A percentile compares a stretch with the other conserved stretches of the same genome.
phyloP scores from a whole-genome alignment of 1,284 basidiomycete genomes.

The Stereum hirsutum region DNA sequence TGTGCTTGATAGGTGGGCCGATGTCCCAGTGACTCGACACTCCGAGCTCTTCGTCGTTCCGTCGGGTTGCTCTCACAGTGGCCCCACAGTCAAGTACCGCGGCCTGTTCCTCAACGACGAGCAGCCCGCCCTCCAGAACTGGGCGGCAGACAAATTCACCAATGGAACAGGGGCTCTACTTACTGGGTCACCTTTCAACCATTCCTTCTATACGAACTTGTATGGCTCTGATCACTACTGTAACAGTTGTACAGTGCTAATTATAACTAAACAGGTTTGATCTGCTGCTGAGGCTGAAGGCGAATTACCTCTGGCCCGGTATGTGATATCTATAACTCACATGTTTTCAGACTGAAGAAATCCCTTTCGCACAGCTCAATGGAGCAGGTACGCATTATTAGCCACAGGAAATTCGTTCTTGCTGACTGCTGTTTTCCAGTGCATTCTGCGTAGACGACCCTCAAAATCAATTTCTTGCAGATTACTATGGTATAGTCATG shows the following conservation, averaged over 20 bases:
- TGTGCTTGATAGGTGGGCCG: constrained; percentile 44
- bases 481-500: constrained; percentile 65
- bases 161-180: constrained; percentile 47
- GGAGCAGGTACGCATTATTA: constrained; percentile 13
- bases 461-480: constrained; percentile 54
- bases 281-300: constrained; percentile 57
- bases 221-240: constrained; percentile 20
- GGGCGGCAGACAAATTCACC: constrained; percentile 58
- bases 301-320: constrained; percentile 65
- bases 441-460: constrained; percentile 62
- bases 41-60: constrained; percentile 38
- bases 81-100: constrained; percentile 64
- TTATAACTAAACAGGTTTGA: constrained; percentile 37
- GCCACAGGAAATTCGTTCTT: background rate
- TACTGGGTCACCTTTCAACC: constrained; percentile 50
- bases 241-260: constrained; percentile 1
- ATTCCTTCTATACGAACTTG: constrained; percentile 55
- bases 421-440: constrained; percentile 24
- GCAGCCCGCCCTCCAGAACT: constrained; percentile 31
- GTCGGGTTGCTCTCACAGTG: constrained; percentile 51
- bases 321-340: constrained; percentile 9
- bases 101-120: constrained; percentile 48
- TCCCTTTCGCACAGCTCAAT: constrained; percentile 10
- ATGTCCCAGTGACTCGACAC: constrained; percentile 49
- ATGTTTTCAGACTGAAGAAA: background rate